Evolutionary conservation across 1,139 yeast species (phyloP).

Genomic region (Sugiyamaella sp.): DNA sequence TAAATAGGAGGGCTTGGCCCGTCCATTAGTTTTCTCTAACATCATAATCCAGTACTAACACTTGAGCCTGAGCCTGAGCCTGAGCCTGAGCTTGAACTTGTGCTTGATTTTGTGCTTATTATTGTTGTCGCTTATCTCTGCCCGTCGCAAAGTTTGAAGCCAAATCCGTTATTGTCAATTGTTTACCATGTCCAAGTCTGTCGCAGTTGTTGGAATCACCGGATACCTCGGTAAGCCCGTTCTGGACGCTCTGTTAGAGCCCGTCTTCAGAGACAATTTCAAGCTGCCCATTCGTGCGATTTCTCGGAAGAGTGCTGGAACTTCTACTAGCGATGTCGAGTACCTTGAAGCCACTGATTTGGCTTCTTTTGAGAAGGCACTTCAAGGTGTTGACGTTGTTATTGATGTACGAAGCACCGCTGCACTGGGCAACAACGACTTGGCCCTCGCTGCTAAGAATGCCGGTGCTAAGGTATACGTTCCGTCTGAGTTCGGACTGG

Average conservation of each 20-base stretch:
- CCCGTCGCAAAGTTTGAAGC: no score
- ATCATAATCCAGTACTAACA: no score
- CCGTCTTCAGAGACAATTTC: slow-evolving; percentile 48
- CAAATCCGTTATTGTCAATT: neutral
- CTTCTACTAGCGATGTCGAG: slow-evolving; percentile 38
- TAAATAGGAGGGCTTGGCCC: no score
- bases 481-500: slow-evolving; percentile 65
- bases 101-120: no score
- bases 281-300: slow-evolving; percentile 53
- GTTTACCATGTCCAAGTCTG: slow-evolving; percentile 28
- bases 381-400: slow-evolving; percentile 55
- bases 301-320: slow-evolving; percentile 40
- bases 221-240: slow-evolving; percentile 54
- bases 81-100: no score
- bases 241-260: slow-evolving; percentile 48
- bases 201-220: slow-evolving; percentile 44
- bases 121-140: no score
- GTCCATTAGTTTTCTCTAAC: no score
- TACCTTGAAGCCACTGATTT: slow-evolving; percentile 23
- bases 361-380: slow-evolving; percentile 38
- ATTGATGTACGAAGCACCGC: slow-evolving; percentile 47
- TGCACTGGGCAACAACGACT: slow-evolving; percentile 22
- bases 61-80: no score
- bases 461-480: slow-evolving; percentile 56
- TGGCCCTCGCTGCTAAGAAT: slow-evolving; percentile 45